Conservation (phyloP, 257 asterid genomes). For the Solanum sparsipilum region DNA sequence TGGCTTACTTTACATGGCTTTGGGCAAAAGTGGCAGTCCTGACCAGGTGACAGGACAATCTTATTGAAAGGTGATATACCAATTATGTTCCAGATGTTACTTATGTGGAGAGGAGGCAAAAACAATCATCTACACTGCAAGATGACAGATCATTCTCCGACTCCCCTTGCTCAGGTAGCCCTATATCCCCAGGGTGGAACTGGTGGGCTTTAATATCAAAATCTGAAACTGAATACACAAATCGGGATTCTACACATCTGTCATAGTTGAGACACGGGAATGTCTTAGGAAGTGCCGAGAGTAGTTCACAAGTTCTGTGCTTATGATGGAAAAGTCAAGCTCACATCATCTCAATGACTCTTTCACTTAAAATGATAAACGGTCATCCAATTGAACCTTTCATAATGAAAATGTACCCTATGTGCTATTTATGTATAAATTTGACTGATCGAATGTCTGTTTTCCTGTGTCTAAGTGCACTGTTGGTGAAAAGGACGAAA, state of each 20-base stretch:
- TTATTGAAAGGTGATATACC: neutral
- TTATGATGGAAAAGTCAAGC: neutral
- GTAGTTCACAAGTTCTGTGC: neutral
- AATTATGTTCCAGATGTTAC: neutral
- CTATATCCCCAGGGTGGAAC: neutral
- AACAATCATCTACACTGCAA: neutral
- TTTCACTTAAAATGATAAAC: neutral
- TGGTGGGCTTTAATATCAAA: neutral
- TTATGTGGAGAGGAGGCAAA: neutral
- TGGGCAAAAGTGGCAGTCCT: neutral
- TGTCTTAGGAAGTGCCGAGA: neutral
- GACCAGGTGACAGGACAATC: neutral
- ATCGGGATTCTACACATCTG: neutral
- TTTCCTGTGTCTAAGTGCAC: neutral
- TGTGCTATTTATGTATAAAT: neutral
- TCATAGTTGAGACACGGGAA: neutral
- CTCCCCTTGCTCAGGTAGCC: neutral
- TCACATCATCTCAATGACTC: neutral
- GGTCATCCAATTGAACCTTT: neutral
- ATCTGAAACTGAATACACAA: neutral
- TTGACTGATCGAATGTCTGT: neutral
- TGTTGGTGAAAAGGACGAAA: neutral
- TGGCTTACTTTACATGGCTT: neutral
- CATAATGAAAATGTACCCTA: neutral
- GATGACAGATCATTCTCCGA: neutral